Conservation (phyloP, 495 filamentous ascomycete species). For the Penicillium herquei region DNA sequence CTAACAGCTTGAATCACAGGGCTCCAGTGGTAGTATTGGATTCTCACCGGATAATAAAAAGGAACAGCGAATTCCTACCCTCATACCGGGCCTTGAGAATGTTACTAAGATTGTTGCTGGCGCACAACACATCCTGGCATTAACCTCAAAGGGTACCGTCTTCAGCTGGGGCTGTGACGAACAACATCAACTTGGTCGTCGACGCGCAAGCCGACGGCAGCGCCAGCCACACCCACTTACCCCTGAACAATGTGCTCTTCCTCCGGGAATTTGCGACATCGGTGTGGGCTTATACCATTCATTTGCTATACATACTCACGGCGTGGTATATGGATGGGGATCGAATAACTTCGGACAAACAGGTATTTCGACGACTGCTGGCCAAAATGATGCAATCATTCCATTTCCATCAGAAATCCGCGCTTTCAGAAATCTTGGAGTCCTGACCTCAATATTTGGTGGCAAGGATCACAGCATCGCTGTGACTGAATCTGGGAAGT, state of each 20-base stretch:
- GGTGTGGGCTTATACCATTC: slow-evolving; percentile 3
- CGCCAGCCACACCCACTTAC: background rate
- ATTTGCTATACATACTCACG: background rate
- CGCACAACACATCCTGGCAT: slow-evolving; percentile 2
- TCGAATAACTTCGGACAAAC: slow-evolving; percentile 6
- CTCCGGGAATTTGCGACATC: background rate
- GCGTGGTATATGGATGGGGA: slow-evolving; percentile 2
- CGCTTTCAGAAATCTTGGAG: background rate
- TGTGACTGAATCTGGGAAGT: slow-evolving; percentile 1
- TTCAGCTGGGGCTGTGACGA: slow-evolving; percentile 8
- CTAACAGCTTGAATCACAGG: background rate
- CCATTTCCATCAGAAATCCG: background rate
- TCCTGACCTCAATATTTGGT: background rate
- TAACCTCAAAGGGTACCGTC: slow-evolving; percentile 3
- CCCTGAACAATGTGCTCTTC: background rate
- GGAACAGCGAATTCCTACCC: background rate
- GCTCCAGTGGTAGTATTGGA: background rate
- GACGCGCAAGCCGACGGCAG: background rate
- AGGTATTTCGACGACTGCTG: background rate
- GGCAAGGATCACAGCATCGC: slow-evolving; percentile 7
- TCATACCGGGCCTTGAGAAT: background rate
- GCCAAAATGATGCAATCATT: slow-evolving; percentile 1
- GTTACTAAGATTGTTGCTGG: slow-evolving; percentile 3
- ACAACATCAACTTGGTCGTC: slow-evolving; percentile 3
- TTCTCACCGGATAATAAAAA: background rate